Evolutionary conservation across 2,329 filamentous ascomycete genomes (phyloP), one percentile per base, ranked within the genome.

Genomic region (Paramyrothecium roridum): DNA sequence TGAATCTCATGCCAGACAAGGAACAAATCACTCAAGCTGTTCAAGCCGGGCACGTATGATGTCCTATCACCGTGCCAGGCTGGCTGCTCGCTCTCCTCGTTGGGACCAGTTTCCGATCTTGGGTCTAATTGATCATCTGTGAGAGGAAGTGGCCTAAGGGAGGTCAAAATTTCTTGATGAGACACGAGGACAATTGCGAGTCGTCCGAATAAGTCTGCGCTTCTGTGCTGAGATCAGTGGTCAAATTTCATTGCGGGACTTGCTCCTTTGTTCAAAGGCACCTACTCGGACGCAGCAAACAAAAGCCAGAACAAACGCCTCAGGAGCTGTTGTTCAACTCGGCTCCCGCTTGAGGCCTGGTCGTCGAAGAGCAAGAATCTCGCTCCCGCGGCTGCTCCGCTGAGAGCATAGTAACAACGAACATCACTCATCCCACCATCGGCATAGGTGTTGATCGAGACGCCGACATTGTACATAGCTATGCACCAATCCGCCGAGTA

Each of bases 401-500:
- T 61, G 54, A 68, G 11, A 0, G 59, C 60, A 19, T 63, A 57
- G 54, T 63, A 65, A 46, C 62, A 56, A 10, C 58, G 57, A 52
- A 65, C 61, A 2, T 61, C 56, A 1, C 58, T 51, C 12, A 58
- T 16, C 0, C 61, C 61, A 1, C 55, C 52, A 1, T 61, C 54
- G 0, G 53, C 33, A 1, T 57, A 48, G 1, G 63, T 60, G 8
- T 57, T 50, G 8, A 65, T 56, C 1, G 70, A 63, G 1, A 55
- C 62, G 3, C 67, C 65, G 3, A 73, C 54, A 37, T 74, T 71
- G 52, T 74, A 74, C 61, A 70, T 67, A 21, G 70, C 65, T 19
- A 71, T 64, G 56, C 70, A 71, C 60, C 69, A 72, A 48, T 74
- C 70, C 1, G 73, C 54, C 2, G 64, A 65, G 48, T 69, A 72